Evolutionary conservation across 2,329 filamentous ascomycete species (phyloP), one percentile per base, ranked within the genome.

Genomic region (Nemania serpens): DNA sequence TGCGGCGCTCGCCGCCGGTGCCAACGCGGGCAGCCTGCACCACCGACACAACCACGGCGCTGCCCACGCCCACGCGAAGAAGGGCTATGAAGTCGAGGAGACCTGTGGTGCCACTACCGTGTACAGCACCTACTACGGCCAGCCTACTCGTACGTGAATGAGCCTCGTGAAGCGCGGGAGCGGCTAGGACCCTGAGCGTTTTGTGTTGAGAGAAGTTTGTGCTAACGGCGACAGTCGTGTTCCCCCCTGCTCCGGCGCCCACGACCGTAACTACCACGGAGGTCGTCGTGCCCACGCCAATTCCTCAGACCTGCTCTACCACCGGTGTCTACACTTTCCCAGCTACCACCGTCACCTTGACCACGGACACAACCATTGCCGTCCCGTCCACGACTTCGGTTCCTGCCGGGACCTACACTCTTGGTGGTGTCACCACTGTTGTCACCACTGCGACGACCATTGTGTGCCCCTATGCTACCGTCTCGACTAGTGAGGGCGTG

Each of bases 261-360:
- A 67, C 61, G 42, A 68, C 70, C 17, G 66, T 69, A 33, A 74
- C 75, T 63, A 75, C 78, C 34, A 76, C 78, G 62, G 75, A 82
- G 59, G 76, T 78, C 52, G 75, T 78, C 25, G 77, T 85, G 48
- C 84, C 84, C 46, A 86, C 83, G 20, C 81, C 82, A 18, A 74
- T 81, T 66, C 74, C 79, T 52, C 77, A 82, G 76, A 77, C 78
- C 52, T 88, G 82, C 82, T 78, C 85, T 55, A 88, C 86, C 47
- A 85, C 89, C 34, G 90, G 90, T 76, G 84, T 83, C 64, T 93
- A 92, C 81, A 91, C 89, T 68, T 86, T 91, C 81, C 87, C 88
- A 68, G 88, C 89, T 61, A 89, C 84, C 68, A 93, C 89, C 64
- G 73, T 91, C 66, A 88, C 85, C 63, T 78, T 93, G 67, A 87